Evolutionary conservation across 1,139 yeast species (phyloP).

Genomic region (Pichia inconspicua): DNA sequence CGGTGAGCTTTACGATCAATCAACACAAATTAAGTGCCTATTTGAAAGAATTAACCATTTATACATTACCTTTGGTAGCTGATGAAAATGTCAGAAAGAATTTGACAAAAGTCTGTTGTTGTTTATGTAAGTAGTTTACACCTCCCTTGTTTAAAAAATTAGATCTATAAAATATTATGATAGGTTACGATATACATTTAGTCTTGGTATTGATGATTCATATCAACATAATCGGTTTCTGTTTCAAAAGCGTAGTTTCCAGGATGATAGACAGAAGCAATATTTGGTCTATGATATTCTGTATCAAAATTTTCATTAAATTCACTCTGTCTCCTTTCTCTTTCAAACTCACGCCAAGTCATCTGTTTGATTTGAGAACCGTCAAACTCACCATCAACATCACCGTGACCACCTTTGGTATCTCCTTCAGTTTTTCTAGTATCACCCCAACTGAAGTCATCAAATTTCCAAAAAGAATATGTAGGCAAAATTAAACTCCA

Average conservation of each 20-base stretch:
- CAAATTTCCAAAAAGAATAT: slow-evolving; percentile 94
- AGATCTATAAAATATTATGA: too few species aligned
- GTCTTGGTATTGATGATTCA: slow-evolving; percentile 9
- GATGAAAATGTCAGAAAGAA: neutral
- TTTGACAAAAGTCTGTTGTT: neutral
- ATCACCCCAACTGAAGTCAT: slow-evolving; percentile 98
- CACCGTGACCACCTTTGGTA: slow-evolving; percentile 57
- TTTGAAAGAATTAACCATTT: neutral
- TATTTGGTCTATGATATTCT: slow-evolving; percentile 2
- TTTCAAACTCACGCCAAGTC: slow-evolving; percentile 90
- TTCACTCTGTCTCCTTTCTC: slow-evolving; percentile 36
- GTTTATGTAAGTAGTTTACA: too few species aligned
- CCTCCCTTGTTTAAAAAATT: too few species aligned
- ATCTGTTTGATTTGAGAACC: slow-evolving; percentile 81
- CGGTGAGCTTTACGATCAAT: too few species aligned
- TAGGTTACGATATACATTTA: neutral
- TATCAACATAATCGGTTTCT: slow-evolving; percentile 15
- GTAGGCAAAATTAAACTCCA: slow-evolving; percentile 92
- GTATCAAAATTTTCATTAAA: neutral
- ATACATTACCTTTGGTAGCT: neutral
- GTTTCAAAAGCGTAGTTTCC: slow-evolving; percentile 13
- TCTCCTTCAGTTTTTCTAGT: slow-evolving; percentile 82
- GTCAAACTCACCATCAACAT: slow-evolving; percentile 76
- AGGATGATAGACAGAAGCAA: slow-evolving; percentile 24
- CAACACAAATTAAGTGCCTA: too few species aligned